These are phyloP conservation scores for Evernia prunastri DNA, from an alignment of 495 filamentous ascomycete species.

Conservation along the genomic window DNA sequence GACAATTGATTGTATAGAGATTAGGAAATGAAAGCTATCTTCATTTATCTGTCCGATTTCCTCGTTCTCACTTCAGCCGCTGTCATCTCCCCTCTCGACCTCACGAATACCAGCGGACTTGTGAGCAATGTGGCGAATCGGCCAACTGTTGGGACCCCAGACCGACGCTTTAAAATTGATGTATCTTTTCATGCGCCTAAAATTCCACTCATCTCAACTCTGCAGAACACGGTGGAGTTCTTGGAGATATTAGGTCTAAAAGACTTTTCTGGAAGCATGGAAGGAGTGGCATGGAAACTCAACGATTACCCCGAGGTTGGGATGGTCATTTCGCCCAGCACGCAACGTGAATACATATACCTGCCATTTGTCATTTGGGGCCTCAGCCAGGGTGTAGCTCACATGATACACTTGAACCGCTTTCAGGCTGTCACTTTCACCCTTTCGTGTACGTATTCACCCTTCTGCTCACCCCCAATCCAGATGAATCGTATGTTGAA, in stretches of 20 bases:
- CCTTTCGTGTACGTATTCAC: background rate
- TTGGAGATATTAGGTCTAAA: background rate
- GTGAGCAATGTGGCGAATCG: background rate
- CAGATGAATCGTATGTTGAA: background rate
- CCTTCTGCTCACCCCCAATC: background rate
- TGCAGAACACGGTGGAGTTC: background rate
- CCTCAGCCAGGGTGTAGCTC: background rate
- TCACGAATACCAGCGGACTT: background rate
- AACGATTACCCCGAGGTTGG: background rate
- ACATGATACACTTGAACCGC: background rate
- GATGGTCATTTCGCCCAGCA: background rate
- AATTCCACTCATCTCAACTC: background rate
- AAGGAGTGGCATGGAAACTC: too few species aligned
- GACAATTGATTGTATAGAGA: background rate
- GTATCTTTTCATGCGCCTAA: background rate
- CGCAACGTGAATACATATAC: background rate
- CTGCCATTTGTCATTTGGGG: background rate
- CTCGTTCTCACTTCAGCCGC: constrained; percentile 1
- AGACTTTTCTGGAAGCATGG: background rate
- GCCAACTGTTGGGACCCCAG: background rate
- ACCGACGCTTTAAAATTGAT: background rate
- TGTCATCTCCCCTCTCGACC: background rate
- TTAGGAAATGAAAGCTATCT: background rate
- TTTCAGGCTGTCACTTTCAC: background rate
- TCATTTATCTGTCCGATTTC: background rate